Percentiles rank a stretch among this genome's conserved stretches.
Conservation (phyloP, 345 rosid species). For the Murraya paniculata region DNA sequence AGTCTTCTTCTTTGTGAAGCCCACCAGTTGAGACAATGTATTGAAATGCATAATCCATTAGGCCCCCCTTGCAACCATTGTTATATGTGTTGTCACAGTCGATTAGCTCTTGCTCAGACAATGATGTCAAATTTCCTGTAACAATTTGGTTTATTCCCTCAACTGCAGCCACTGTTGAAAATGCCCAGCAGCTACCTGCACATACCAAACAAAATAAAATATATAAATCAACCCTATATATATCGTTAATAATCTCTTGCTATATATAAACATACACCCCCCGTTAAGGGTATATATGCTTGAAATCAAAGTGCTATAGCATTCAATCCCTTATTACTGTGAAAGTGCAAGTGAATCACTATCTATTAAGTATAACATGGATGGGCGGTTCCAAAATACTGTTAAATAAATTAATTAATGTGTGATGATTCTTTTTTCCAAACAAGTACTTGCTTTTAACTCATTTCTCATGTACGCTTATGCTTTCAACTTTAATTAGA, state of each 20-base stretch:
- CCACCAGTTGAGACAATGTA: constrained; percentile 49
- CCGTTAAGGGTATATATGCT: too few species aligned
- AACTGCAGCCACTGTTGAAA: constrained; percentile 62
- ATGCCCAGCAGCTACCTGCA: constrained; percentile 71
- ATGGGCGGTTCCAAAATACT: too few species aligned
- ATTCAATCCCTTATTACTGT: too few species aligned
- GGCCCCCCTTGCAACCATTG: constrained; percentile 61
- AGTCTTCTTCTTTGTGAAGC: constrained; percentile 61
- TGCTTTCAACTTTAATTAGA: too few species aligned
- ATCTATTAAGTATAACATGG: too few species aligned
- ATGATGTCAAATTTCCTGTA: constrained; percentile 50
- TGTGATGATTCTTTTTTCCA: too few species aligned
- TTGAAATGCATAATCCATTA: constrained; percentile 56
- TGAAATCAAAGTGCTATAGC: too few species aligned
- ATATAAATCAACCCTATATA: neutral
- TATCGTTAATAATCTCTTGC: neutral
- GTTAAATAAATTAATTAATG: too few species aligned
- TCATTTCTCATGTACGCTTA: too few species aligned
- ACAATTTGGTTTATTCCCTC: constrained; percentile 68
- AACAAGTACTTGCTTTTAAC: too few species aligned
- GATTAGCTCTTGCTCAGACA: constrained; percentile 60
- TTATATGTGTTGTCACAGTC: constrained; percentile 49
- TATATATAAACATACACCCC: too few species aligned
- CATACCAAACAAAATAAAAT: neutral
- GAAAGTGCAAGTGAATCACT: too few species aligned